These are phyloP conservation scores for Hirschfeldia incana DNA, from an alignment of 345 rosid genomes.

Conservation along the genomic window DNA sequence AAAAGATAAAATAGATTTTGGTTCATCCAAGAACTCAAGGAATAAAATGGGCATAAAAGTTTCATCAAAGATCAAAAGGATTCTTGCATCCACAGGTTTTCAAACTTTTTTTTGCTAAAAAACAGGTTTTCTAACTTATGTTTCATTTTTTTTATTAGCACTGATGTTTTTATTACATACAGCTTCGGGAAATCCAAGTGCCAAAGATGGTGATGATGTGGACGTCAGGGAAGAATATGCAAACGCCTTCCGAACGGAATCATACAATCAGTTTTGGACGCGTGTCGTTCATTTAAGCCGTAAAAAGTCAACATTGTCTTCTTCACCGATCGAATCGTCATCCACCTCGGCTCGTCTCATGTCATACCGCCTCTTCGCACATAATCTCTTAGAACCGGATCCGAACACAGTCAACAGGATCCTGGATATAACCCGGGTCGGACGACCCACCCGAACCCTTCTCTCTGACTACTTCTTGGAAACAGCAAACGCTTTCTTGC, in stretches of 20 bases:
- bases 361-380: slow-evolving; percentile 71
- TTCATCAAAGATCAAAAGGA: slow-evolving; percentile 34
- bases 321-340: slow-evolving; percentile 43
- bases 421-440: slow-evolving; percentile 37
- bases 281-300: slow-evolving; percentile 44
- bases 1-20: background rate
- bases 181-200: slow-evolving; percentile 31
- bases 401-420: slow-evolving; percentile 44
- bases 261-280: slow-evolving; percentile 75
- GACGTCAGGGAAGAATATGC: slow-evolving; percentile 84
- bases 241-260: slow-evolving; percentile 80
- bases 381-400: slow-evolving; percentile 72
- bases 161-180: background rate
- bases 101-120: no score
- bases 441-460: slow-evolving; percentile 38
- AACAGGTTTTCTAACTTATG: slow-evolving; percentile 8
- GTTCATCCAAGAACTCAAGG: slow-evolving; percentile 1
- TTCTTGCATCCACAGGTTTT: slow-evolving; percentile 34
- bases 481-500: slow-evolving; percentile 60
- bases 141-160: background rate
- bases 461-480: slow-evolving; percentile 55
- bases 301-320: slow-evolving; percentile 25
- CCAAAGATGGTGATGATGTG: slow-evolving; percentile 23
- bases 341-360: slow-evolving; percentile 70
- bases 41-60: slow-evolving; percentile 30